A percentile compares a stretch with the other conserved stretches of the same genome.
phyloP scores from a whole-genome alignment of 257 asterid species.

The Solanum pennellii region DNA sequence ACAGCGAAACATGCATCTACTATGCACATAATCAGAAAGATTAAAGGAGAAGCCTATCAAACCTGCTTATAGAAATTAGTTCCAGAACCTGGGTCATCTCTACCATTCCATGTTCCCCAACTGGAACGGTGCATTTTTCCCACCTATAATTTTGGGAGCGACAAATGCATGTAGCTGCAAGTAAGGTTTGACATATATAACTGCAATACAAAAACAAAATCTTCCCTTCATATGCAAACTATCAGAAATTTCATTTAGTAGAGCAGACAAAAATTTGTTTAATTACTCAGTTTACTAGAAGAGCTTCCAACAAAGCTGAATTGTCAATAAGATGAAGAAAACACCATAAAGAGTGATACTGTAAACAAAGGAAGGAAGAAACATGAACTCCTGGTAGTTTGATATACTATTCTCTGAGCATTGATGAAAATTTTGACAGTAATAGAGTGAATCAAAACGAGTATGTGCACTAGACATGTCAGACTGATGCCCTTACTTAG shows the following conservation, averaged over 20 bases:
- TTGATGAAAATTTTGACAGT: neutral
- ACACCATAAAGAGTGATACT: neutral
- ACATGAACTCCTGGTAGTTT: neutral
- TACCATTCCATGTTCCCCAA: slow-evolving; percentile 97
- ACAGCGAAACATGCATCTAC: neutral
- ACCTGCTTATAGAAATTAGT: slow-evolving; percentile 76
- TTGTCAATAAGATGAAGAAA: neutral
- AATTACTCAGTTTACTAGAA: neutral
- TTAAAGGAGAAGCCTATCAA: neutral
- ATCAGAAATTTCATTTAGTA: neutral
- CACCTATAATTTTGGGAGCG: slow-evolving; percentile 94
- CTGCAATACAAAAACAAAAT: neutral
- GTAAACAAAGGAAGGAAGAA: neutral
- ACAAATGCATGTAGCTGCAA: slow-evolving; percentile 84
- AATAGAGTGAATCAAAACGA: neutral
- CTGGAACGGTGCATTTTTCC: slow-evolving; percentile 89
- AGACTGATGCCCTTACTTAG: neutral
- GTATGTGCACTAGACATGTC: neutral
- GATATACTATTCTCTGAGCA: neutral
- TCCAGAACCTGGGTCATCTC: slow-evolving; percentile 97
- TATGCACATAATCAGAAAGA: neutral
- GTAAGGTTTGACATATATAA: neutral
- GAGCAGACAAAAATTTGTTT: neutral
- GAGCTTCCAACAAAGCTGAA: neutral
- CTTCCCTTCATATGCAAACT: neutral